Conservation (phyloP, 2,329 filamentous ascomycete species). For the Scedosporium aurantiacum region DNA sequence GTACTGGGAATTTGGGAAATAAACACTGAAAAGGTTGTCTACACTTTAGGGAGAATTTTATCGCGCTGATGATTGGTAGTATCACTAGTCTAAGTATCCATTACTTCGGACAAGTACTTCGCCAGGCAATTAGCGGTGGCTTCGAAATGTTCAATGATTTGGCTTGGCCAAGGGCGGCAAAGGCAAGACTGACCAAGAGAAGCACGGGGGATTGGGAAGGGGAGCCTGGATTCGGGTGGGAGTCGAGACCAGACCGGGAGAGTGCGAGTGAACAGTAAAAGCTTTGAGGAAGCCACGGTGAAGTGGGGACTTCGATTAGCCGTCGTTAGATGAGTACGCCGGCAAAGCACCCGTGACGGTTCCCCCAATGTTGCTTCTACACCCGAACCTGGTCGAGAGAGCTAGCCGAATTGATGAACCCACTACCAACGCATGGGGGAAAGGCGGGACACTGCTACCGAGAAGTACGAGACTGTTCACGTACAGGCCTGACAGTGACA, state of each 20-base stretch:
- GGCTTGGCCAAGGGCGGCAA: no score
- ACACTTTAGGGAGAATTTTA: no score
- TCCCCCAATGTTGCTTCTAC: neutral
- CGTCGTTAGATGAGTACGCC: neutral
- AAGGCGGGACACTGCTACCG: neutral
- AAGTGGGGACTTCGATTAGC: neutral
- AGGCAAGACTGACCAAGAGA: neutral
- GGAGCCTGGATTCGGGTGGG: neutral
- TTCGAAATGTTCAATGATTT: no score
- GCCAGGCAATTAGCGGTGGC: no score
- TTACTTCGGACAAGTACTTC: no score
- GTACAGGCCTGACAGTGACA: neutral
- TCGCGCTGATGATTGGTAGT: no score
- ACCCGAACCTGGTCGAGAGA: neutral
- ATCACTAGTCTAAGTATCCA: no score
- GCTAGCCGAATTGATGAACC: neutral
- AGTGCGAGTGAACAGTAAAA: no score
- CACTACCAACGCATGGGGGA: neutral
- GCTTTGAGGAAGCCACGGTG: no score
- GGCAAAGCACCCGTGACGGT: neutral
- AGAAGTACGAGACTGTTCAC: neutral
- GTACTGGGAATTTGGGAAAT: no score
- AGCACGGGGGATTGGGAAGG: neutral
- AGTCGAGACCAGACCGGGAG: neutral
- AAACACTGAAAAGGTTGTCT: no score